A percentile compares a stretch with the other conserved stretches of the same genome.
Evolutionary conservation across 805 yeast genomes (phyloP).

Genomic region (Pichia sporocuriosa): DNA sequence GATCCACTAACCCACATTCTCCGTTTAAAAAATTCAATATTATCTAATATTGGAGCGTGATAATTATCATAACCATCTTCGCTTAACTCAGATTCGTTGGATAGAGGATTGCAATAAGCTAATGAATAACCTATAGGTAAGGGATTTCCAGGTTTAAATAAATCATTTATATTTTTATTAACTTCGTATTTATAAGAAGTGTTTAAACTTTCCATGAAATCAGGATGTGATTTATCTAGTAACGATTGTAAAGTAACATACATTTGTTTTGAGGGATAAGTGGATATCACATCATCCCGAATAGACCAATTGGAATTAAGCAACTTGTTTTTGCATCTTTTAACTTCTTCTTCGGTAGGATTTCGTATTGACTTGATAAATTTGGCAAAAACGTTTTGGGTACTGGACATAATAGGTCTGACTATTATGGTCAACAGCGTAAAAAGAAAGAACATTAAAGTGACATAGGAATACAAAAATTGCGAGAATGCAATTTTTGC

Average conservation of each 20-base stretch:
- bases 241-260: conserved; percentile 25
- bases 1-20: conserved; percentile 81
- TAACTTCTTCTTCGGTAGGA: conserved; percentile 4
- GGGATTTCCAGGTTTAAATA: conserved; percentile 16
- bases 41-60: conserved; percentile 50
- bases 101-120: conserved; percentile 56
- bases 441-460: too few relatives aligned
- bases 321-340: conserved; percentile 13
- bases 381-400: too few relatives aligned
- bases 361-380: not conserved
- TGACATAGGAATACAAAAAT: too few relatives aligned
- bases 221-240: conserved; percentile 6
- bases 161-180: not conserved
- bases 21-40: conserved; percentile 36
- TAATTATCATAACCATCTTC: conserved; percentile 76
- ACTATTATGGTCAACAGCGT: too few relatives aligned
- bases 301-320: conserved; percentile 20
- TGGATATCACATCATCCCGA: conserved; percentile 24
- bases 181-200: not conserved
- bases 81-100: conserved; percentile 42
- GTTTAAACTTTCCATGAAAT: conserved; percentile 14
- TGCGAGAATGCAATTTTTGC: too few relatives aligned
- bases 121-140: conserved; percentile 57
- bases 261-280: conserved; percentile 23
- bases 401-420: too few relatives aligned